Percentiles rank a stretch among this genome's conserved stretches.
Evolutionary conservation across 148 eudicot genomes (phyloP).

Genomic region (Chenopodium quinoa): DNA sequence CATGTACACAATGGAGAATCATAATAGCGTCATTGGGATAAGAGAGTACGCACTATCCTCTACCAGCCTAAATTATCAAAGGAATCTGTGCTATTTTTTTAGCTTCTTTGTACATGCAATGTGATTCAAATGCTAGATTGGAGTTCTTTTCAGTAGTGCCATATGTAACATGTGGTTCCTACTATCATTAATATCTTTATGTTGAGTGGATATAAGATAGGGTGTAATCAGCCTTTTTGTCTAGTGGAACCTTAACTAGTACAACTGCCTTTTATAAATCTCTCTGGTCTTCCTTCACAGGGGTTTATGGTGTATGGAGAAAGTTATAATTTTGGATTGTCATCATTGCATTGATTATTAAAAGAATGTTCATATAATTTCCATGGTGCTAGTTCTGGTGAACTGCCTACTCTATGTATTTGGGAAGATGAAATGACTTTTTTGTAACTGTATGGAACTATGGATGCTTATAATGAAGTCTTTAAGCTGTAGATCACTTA

Average conservation of each 20-base stretch:
- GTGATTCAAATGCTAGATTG: not conserved
- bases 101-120: not conserved
- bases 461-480: not conserved
- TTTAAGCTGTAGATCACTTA: not conserved
- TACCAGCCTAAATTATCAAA: not conserved
- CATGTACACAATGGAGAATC: constrained; percentile 94
- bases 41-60: constrained; percentile 73
- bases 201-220: not conserved
- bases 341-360: not conserved
- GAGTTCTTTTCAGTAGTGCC: not conserved
- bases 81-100: not conserved
- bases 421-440: not conserved
- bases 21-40: constrained; percentile 92
- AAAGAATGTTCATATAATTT: not conserved
- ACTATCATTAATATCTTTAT: not conserved
- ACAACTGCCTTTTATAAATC: not conserved
- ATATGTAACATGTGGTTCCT: not conserved
- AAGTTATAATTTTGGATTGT: not conserved
- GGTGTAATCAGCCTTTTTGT: not conserved
- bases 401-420: not conserved
- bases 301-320: not conserved
- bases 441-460: too few species aligned
- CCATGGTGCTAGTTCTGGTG: not conserved
- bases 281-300: not conserved
- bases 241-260: not conserved